These are phyloP conservation scores for Cornus suecica DNA, from an alignment of 148 eudicot species.

Conservation along the genomic window DNA sequence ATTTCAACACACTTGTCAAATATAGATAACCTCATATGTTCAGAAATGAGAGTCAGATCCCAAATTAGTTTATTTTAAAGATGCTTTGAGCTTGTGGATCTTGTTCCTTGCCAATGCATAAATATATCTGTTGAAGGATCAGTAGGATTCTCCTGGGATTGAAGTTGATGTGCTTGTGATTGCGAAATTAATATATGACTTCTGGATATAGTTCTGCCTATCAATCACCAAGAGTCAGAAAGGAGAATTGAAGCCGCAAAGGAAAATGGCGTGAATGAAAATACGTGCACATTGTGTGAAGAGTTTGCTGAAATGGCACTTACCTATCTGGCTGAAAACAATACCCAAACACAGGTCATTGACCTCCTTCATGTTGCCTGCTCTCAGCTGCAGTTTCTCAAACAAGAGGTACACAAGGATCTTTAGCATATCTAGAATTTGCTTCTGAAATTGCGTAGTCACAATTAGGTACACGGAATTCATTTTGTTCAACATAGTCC, in stretches of 20 bases:
- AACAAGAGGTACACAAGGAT: constrained; percentile 44
- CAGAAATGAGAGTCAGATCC: not conserved
- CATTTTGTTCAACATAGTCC: not conserved
- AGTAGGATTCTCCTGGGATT: not conserved
- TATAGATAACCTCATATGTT: not conserved
- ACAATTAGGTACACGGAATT: not conserved
- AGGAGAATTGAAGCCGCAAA: constrained; percentile 21
- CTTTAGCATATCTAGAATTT: not conserved
- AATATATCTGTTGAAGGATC: not conserved
- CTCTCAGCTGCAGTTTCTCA: constrained; percentile 44
- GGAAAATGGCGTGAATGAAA: constrained; percentile 22
- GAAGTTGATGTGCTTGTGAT: not conserved
- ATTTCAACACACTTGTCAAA: not conserved
- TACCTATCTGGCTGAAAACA: constrained; percentile 54
- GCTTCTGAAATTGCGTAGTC: not conserved
- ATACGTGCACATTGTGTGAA: constrained; percentile 67
- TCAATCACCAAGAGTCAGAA: constrained; percentile 12
- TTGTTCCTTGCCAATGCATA: not conserved
- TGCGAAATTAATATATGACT: not conserved
- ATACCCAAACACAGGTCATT: constrained; percentile 61
- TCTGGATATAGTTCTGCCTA: constrained; percentile 29
- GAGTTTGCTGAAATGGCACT: constrained; percentile 58
- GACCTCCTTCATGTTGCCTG: constrained; percentile 64
- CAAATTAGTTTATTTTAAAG: not conserved
- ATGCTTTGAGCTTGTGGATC: not conserved